phyloP scores from a whole-genome alignment of 1,284 basidiomycete species.

The Cryptococcus jaspeensis region DNA sequence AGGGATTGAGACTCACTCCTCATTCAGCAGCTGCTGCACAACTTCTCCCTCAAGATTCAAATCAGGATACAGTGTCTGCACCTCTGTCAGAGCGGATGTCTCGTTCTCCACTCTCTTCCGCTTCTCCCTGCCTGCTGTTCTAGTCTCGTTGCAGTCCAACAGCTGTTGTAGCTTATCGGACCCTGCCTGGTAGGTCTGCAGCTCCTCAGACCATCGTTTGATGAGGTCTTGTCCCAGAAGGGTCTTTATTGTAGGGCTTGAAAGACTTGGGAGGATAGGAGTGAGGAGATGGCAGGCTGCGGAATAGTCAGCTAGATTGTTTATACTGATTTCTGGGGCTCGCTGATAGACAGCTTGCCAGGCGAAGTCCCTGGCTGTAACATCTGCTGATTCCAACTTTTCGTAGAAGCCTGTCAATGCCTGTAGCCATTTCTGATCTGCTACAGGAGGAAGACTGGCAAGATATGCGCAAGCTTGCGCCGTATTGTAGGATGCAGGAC shows the following conservation, averaged over 20 bases:
- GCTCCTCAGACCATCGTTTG: conserved; percentile 10
- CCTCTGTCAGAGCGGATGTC: not conserved
- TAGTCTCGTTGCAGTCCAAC: not conserved
- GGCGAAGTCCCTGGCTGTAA: conserved; percentile 17
- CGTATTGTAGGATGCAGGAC: conserved; percentile 9
- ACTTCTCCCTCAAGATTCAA: not conserved
- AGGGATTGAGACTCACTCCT: conserved; percentile 2
- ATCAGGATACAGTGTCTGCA: not conserved
- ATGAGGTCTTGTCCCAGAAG: not conserved
- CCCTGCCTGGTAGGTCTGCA: not conserved
- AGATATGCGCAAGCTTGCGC: conserved; percentile 16
- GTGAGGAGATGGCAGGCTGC: conserved; percentile 15
- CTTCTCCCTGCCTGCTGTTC: conserved; percentile 7
- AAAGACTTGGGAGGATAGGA: conserved; percentile 10
- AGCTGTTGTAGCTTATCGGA: not conserved
- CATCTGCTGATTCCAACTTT: conserved; percentile 8
- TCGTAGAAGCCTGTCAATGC: conserved; percentile 11
- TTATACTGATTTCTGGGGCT: not conserved
- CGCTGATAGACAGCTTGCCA: conserved; percentile 25
- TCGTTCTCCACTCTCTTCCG: conserved; percentile 11
- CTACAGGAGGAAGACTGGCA: conserved; percentile 6
- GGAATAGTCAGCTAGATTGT: conserved; percentile 5
- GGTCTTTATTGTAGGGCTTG: not conserved
- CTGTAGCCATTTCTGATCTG: conserved; percentile 7
- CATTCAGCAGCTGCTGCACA: not conserved